A percentile compares a stretch with the other conserved stretches of the same genome.
These are phyloP conservation scores for Myxozyma neotropica DNA, from an alignment of 805 yeast genomes.

Conservation along the genomic window DNA sequence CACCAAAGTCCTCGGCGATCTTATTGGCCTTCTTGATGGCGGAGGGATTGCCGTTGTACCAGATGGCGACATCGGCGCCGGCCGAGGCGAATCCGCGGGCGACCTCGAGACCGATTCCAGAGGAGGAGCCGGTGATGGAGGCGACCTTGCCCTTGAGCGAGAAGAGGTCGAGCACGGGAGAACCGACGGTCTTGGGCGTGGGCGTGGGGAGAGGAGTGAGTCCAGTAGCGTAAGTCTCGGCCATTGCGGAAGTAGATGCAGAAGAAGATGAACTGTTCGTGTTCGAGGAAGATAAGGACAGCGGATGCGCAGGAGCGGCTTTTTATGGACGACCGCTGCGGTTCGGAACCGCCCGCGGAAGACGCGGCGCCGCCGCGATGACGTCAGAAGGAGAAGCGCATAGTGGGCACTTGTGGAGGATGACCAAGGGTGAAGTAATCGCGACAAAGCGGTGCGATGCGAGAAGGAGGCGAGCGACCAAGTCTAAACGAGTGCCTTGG, in stretches of 20 bases:
- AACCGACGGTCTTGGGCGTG: slow-evolving; percentile 52
- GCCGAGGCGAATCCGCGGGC: slow-evolving; percentile 52
- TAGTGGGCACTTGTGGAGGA: too few relatives aligned
- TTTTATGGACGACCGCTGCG: too few relatives aligned
- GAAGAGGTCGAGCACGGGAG: slow-evolving; percentile 65
- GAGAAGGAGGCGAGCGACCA: too few relatives aligned
- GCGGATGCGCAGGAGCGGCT: slow-evolving; percentile 1
- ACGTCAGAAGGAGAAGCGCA: not conserved
- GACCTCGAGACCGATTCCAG: slow-evolving; percentile 56
- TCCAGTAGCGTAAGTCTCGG: slow-evolving; percentile 39
- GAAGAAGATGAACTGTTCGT: not conserved
- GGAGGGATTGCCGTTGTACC: slow-evolving; percentile 60
- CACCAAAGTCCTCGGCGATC: slow-evolving; percentile 60
- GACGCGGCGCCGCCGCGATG: not conserved
- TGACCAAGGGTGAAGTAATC: too few relatives aligned
- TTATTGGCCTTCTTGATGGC: slow-evolving; percentile 64
- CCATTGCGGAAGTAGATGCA: slow-evolving; percentile 11
- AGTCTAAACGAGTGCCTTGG: too few relatives aligned
- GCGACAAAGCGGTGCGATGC: too few relatives aligned
- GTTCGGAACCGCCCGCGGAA: too few relatives aligned
- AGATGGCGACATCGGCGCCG: slow-evolving; percentile 78
- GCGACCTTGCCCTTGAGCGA: slow-evolving; percentile 58
- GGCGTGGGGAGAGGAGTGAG: slow-evolving; percentile 53
- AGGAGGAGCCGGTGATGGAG: slow-evolving; percentile 54
- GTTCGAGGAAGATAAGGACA: not conserved